phyloP scores from a whole-genome alignment of 768 basidiomycete species.

The Pisolithus microcarpus region DNA sequence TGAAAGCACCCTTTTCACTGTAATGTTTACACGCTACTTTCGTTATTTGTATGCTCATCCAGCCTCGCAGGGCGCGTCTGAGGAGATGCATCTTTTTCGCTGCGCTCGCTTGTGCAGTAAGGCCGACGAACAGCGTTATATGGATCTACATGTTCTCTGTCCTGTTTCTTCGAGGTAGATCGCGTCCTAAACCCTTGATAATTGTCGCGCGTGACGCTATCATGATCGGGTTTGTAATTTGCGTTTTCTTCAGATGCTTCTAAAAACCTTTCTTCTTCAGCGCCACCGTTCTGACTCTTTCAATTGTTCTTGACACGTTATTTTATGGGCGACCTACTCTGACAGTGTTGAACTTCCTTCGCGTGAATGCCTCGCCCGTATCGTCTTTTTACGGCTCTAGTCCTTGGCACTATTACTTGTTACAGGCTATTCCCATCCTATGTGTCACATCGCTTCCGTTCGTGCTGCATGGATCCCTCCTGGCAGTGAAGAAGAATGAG shows the following conservation, averaged over 20 bases:
- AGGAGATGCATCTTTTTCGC: slow-evolving; percentile 47
- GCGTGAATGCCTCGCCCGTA: slow-evolving; percentile 74
- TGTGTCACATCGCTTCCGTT: slow-evolving; percentile 71
- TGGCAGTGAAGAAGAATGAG: slow-evolving; percentile 15
- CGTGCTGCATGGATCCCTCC: slow-evolving; percentile 52
- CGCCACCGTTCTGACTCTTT: slow-evolving; percentile 18
- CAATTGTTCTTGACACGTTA: slow-evolving; percentile 52
- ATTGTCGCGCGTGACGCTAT: slow-evolving; percentile 34
- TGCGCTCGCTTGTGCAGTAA: slow-evolving; percentile 69
- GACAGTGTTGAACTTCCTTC: slow-evolving; percentile 77
- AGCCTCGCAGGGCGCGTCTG: slow-evolving; percentile 27
- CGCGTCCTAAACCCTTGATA: slow-evolving; percentile 23
- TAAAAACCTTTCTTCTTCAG: slow-evolving; percentile 9
- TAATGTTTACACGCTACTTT: slow-evolving; percentile 14
- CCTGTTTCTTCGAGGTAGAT: slow-evolving; percentile 49
- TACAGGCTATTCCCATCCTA: slow-evolving; percentile 80
- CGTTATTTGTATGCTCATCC: slow-evolving; percentile 13
- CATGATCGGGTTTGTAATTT: slow-evolving; percentile 37
- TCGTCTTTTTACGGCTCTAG: slow-evolving; percentile 90
- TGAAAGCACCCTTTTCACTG: slow-evolving; percentile 22
- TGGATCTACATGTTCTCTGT: slow-evolving; percentile 68
- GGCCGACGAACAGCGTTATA: slow-evolving; percentile 85
- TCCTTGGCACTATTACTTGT: slow-evolving; percentile 84
- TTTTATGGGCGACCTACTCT: slow-evolving; percentile 64
- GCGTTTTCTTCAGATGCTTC: slow-evolving; percentile 1